These are phyloP conservation scores for Macrotyloma uniflorum DNA, from an alignment of 306 rosid genomes.

Conservation along the genomic window DNA sequence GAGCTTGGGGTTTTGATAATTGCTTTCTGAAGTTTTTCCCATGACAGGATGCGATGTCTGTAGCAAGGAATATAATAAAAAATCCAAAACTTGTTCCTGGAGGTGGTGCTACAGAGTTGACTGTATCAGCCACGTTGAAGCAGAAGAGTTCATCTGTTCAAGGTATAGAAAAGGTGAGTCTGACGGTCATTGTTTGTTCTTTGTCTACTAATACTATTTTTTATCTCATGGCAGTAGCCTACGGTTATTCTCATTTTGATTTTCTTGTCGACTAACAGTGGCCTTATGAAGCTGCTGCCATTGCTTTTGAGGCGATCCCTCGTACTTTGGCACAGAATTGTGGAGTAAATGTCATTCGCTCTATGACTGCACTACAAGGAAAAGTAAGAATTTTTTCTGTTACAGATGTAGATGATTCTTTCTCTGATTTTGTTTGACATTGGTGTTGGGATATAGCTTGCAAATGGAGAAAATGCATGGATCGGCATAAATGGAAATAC, in stretches of 20 bases:
- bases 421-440: slow-evolving; percentile 2
- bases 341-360: slow-evolving; percentile 92
- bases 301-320: slow-evolving; percentile 97
- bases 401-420: background rate
- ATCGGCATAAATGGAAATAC: slow-evolving; percentile 92
- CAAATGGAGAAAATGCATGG: slow-evolving; percentile 96
- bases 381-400: slow-evolving; percentile 54
- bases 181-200: slow-evolving; percentile 1
- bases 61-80: slow-evolving; percentile 86
- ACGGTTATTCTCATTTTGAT: slow-evolving; percentile 26
- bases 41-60: slow-evolving; percentile 89
- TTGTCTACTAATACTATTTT: slow-evolving; percentile 9
- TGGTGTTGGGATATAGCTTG: slow-evolving; percentile 60
- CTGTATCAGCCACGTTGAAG: slow-evolving; percentile 89
- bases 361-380: slow-evolving; percentile 96
- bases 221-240: background rate
- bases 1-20: slow-evolving; percentile 7
- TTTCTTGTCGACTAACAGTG: slow-evolving; percentile 61
- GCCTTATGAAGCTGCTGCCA: slow-evolving; percentile 99
- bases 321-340: slow-evolving; percentile 97
- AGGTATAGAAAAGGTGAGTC: slow-evolving; percentile 90
- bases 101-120: slow-evolving; percentile 95
- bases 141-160: slow-evolving; percentile 95
- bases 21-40: slow-evolving; percentile 38
- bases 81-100: slow-evolving; percentile 95